Evolutionary conservation across 148 eudicot species (phyloP).

Genomic region (Euryodendron excelsum): DNA sequence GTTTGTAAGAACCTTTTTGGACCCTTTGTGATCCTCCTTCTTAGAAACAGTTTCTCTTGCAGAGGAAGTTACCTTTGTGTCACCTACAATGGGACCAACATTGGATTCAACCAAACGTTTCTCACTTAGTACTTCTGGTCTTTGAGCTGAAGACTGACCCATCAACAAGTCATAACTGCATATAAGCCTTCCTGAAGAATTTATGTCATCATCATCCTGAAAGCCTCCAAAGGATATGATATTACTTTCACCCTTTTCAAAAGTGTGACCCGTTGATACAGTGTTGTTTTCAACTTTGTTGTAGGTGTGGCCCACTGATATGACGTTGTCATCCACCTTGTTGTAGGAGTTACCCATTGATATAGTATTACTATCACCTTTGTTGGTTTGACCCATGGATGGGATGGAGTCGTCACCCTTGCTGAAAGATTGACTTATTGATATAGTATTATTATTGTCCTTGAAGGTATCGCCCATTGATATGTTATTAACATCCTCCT

Average conservation of each 20-base stretch:
- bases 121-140: slow-evolving; percentile 22
- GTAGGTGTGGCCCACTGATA: slow-evolving; percentile 33
- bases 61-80: slow-evolving; percentile 26
- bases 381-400: slow-evolving; percentile 17
- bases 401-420: slow-evolving; percentile 6
- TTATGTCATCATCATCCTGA: slow-evolving; percentile 39
- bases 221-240: slow-evolving; percentile 64
- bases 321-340: slow-evolving; percentile 17
- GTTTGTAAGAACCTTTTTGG: slow-evolving; percentile 49
- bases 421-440: slow-evolving; percentile 12
- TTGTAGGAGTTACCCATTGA: slow-evolving; percentile 7
- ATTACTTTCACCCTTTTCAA: slow-evolving; percentile 45
- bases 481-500: slow-evolving; percentile 13
- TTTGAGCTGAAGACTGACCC: slow-evolving; percentile 41
- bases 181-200: slow-evolving; percentile 25
- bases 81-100: slow-evolving; percentile 29
- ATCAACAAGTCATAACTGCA: slow-evolving; percentile 33
- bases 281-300: slow-evolving; percentile 12
- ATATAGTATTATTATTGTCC: slow-evolving; percentile 15
- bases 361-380: slow-evolving; percentile 40
- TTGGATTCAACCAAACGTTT: slow-evolving; percentile 33
- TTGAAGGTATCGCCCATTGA: slow-evolving; percentile 16
- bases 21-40: slow-evolving; percentile 52
- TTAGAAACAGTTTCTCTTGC: slow-evolving; percentile 33
- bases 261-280: slow-evolving; percentile 46